Evolutionary conservation across 345 rosid species (phyloP), one percentile per base, ranked within the genome.

Genomic region (Arabidopsis thaliana): DNA sequence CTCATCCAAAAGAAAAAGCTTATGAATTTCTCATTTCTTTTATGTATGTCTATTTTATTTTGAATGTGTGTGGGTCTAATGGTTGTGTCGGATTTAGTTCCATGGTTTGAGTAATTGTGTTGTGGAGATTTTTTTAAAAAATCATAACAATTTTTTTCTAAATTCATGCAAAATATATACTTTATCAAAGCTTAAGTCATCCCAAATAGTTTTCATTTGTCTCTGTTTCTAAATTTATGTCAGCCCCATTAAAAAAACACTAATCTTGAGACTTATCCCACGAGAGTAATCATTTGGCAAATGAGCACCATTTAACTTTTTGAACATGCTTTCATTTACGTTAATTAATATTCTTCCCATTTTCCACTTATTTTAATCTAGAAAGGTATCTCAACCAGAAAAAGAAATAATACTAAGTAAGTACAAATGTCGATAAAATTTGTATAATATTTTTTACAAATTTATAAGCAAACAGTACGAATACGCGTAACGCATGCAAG

Each of bases 231-330:
- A 48, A 12, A 32, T 53, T 33, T 42, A 13, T 14, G 66, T 38
- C 57, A 16, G 8, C 51, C 55, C 30, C 37, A 7, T 8, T 12
- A 12, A 28, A 28, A 28, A 28, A 28, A 28, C 32, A 57, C 5
- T 23, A 69, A 70, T 37, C 50, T 69, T 56, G 64, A 56, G 50
- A 63, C 51, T 62, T 37, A 56, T 46, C 61, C 72, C 67, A 77
- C 72, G 72, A 77, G 75, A 70, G 76, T 77, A 71, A 77, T 77
- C 80, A 77, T 77, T 64, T 64, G 7, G 48, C 73, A 65, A 78
- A 78, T 78, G 77, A 78, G 62, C 67, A 65, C 60, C 67, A 53
- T 76, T 48, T 62, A 42, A 52, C 79, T 69, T 76, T 69, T 69
- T 22, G 76, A 77, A 64, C 77, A 59, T 78, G 73, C 81, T 65